A percentile compares a stretch with the other conserved stretches of the same genome.
Evolutionary conservation across 495 filamentous ascomycete genomes (phyloP).

Genomic region (Cercophora scortea): DNA sequence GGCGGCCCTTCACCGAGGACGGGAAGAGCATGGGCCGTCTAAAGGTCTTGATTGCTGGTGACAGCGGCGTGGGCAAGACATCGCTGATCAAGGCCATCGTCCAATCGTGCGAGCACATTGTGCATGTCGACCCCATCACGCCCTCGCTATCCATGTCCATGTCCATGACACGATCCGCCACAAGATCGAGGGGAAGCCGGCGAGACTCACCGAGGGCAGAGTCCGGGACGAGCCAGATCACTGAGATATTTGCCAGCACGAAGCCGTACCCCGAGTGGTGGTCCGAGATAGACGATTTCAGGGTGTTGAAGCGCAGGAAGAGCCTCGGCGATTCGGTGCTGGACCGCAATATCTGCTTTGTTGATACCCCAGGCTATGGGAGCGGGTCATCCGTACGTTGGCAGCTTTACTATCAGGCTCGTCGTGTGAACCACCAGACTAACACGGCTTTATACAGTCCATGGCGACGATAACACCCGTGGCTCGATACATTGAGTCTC

Average conservation of each 20-base stretch:
- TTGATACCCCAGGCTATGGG: constrained; percentile 78
- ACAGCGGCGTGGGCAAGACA: constrained; percentile 79
- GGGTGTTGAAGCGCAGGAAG: constrained; percentile 63
- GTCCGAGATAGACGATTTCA: constrained; percentile 77
- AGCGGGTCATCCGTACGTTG: constrained; percentile 49
- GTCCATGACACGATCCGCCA: constrained; percentile 11
- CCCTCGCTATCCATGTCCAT: constrained; percentile 23
- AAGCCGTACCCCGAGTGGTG: constrained; percentile 91
- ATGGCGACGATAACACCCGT: constrained; percentile 62
- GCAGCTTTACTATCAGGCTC: no score
- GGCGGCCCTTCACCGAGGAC: constrained; percentile 82
- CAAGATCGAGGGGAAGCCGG: constrained; percentile 1
- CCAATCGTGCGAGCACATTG: constrained; percentile 91
- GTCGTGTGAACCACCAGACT: not conserved
- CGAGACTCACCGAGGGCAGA: not conserved
- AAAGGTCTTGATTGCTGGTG: constrained; percentile 82
- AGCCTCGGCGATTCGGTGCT: constrained; percentile 74
- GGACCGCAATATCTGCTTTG: constrained; percentile 91
- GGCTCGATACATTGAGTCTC: constrained; percentile 65
- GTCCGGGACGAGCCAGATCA: constrained; percentile 44
- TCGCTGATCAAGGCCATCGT: constrained; percentile 89
- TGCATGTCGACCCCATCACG: constrained; percentile 80
- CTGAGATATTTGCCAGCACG: constrained; percentile 88
- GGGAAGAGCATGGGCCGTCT: constrained; percentile 79
- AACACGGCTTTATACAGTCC: constrained; percentile 25